Base-by-base conservation (phyloP, 1,284 basidiomycete species). In the Singerocomus inundabilis region DNA sequence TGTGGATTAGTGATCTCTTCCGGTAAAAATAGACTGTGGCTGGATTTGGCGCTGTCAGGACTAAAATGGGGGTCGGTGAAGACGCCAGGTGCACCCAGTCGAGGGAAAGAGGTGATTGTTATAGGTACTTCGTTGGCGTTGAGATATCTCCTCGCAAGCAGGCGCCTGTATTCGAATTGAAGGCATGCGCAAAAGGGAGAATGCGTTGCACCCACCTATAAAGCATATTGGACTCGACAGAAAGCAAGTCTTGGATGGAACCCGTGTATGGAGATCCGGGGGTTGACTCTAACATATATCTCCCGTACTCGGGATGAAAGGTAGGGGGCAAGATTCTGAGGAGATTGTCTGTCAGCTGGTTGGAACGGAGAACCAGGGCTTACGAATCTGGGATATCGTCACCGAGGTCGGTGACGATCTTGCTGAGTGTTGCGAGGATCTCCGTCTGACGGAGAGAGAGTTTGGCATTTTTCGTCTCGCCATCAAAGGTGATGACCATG, bases 261-360 rank as follows among this genome's bases (percentile, higher is more conserved):
- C 91, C 93, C 6, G 91, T 89, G 72, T 98, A 99, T 2, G 97
- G 97, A 36, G 82, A 81, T 3, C 97, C 97, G 0, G 97, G 97
- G 0, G 96, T 99, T 7, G 93, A 94, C 71, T 99, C 97, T 49
- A 99, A 79, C 97, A 99, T 99, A 76, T 93, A 99, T 35, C 95
- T 83, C 43, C 96, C 97, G 73, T 96, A 99, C 70, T 99, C 97
- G 13, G 96, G 96, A 67, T 99, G 97, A 67, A 97, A 99, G n/a
- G 88, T 91, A 4, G 95, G 94, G 25, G 93, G 80, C 18, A 83
- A 77, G 31, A 82, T 74, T 41, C 90, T 94, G 61, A 41, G 40
- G 38, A 37, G 33, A 53, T 51, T 49, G 48, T 52, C 40, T 45
- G 26, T 24, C 44, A 36, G 47, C 26, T 18, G 45, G 6, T 43